A percentile compares a stretch with the other conserved stretches of the same genome.
Evolutionary conservation across 495 filamentous ascomycete species (phyloP).

Genomic region (Pseudomonodictys pantanalensis): DNA sequence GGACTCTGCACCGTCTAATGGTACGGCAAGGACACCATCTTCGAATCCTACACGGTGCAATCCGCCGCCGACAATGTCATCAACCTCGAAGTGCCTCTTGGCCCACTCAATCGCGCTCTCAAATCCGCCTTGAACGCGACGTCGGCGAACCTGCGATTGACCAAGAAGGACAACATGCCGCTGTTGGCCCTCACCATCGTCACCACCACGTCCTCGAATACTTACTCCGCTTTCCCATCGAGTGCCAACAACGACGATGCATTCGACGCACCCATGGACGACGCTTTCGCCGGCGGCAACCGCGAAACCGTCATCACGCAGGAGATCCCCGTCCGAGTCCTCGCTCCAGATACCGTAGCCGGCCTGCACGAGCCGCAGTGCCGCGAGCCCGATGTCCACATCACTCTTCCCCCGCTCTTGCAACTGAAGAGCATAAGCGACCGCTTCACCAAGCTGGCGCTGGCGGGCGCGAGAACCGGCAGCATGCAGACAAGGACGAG

Average conservation of each 20-base stretch:
- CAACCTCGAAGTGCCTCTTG: constrained; percentile 89
- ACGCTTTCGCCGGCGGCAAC: constrained; percentile 51
- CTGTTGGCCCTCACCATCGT: constrained; percentile 83
- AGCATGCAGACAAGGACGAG: constrained; percentile 50
- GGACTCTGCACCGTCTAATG: not conserved
- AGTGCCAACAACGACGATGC: constrained; percentile 17
- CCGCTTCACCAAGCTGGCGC: constrained; percentile 80
- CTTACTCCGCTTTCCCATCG: constrained; percentile 25
- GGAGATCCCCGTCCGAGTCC: constrained; percentile 87
- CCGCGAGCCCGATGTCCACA: constrained; percentile 90
- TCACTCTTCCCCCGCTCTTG: constrained; percentile 75
- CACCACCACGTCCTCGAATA: constrained; percentile 17
- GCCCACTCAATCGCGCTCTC: constrained; percentile 76
- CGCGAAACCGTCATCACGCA: constrained; percentile 91
- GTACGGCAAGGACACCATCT: constrained; percentile 68
- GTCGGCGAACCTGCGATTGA: constrained; percentile 79
- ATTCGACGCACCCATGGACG: constrained; percentile 25
- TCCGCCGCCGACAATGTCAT: constrained; percentile 82
- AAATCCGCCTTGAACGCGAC: constrained; percentile 75
- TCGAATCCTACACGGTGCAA: constrained; percentile 83
- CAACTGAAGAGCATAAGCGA: constrained; percentile 90
- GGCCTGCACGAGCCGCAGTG: constrained; percentile 85
- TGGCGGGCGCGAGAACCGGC: constrained; percentile 31
- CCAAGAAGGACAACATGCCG: constrained; percentile 83
- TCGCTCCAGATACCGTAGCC: constrained; percentile 74